Conservation (phyloP, 345 rosid species). For the Salix purpurea region DNA sequence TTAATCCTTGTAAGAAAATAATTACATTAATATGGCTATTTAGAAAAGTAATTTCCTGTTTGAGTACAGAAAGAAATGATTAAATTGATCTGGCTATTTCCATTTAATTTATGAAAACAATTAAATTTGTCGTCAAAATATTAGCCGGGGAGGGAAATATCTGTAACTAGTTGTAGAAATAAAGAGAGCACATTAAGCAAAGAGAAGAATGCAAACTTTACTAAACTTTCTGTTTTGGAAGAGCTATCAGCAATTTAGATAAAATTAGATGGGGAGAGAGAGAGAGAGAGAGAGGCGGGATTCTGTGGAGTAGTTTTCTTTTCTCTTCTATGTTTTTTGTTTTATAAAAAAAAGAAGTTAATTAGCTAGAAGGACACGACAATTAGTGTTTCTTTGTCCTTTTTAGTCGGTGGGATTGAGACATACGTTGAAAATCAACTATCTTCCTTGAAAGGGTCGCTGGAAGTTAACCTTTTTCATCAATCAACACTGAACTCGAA, state of each 20-base stretch:
- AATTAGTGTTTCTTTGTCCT: neutral
- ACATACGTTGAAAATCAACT: neutral
- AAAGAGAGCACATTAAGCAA: neutral
- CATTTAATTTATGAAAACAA: no score
- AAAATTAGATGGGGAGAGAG: neutral
- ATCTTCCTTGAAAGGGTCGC: no score
- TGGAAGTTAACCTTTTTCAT: no score
- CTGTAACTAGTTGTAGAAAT: neutral
- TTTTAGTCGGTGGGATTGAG: neutral
- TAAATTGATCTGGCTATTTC: no score
- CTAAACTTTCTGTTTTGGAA: neutral
- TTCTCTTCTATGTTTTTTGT: neutral
- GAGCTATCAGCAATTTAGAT: neutral
- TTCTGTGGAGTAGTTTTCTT: neutral
- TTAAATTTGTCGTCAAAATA: neutral
- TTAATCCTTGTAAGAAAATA: no score
- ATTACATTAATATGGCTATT: no score
- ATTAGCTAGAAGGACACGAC: neutral
- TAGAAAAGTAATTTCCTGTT: no score
- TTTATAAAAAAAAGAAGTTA: neutral
- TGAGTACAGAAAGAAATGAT: no score
- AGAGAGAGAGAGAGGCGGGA: neutral
- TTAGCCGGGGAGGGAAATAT: neutral
- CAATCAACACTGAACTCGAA: no score
- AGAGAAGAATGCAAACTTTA: neutral